Evolutionary conservation across 495 filamentous ascomycete species (phyloP), one percentile per base, ranked within the genome.

Genomic region (Neurospora sp.): DNA sequence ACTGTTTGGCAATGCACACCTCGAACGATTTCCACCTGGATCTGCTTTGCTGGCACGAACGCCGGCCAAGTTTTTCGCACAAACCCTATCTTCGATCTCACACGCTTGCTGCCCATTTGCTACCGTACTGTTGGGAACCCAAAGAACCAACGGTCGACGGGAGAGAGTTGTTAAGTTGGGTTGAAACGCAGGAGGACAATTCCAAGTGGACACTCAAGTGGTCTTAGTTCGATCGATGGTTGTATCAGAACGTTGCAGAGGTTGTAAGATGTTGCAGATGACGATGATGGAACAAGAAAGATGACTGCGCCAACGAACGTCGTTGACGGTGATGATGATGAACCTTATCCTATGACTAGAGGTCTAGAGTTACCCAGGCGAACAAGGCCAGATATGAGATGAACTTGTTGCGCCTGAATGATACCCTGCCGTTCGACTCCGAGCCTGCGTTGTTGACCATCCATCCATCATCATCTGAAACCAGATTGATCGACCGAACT

Each of bases 161-260:
- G 46, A 23, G 20, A 54, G n/a, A 6, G 46, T 5, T 23, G 46
- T 23, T 11, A 48, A 46, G 72, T 72, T 74, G 73, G 73, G 70
- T 74, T 46, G 73, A 74, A 74, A 72, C 71, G 35, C 70, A 40
- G 35, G 27, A 40, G 39, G 72, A 48, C 46, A 54, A 54, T 11
- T 54, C n/a, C 20, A 54, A 54, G 46, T 54, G 46, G 46, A 14
- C 35, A 5, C 4, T 35, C 4, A 5, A 35, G 35, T 35, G 35
- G 0, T 35, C 35, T 35, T 35, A 35, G 20, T 54, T 23, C 46
- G 46, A 54, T 23, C 46, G 46, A 54, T 54, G 11, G 20, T 54
- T 54, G 46, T 23, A 54, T 48, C 44, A 23, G n/a, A 12, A 12
- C 20, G 46, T 54, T 54, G 20, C 46, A 54, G 20, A 23, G 20